These are phyloP conservation scores for Rhodosporidiobolus odoratus DNA, from an alignment of 768 basidiomycete species.

Conservation along the genomic window DNA sequence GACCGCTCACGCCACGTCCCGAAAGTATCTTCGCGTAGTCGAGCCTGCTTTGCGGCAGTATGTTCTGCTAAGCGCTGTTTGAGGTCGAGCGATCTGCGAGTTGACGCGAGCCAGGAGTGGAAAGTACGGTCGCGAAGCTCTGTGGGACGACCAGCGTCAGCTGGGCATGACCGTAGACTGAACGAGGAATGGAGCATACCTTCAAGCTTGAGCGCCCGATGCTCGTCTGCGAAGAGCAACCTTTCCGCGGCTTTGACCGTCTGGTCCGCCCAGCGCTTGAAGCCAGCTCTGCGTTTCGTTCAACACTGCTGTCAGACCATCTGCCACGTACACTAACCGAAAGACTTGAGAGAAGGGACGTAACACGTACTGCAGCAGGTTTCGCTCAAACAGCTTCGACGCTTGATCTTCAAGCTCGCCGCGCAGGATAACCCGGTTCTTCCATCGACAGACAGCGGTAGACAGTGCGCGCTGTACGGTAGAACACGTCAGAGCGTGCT, in stretches of 20 bases:
- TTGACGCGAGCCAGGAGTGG: slow-evolving; percentile 2
- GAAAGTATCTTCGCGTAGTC: background rate
- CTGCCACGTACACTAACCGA: background rate
- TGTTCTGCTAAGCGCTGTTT: background rate
- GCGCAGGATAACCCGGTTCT: slow-evolving; percentile 8
- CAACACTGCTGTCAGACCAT: rapidly evolving
- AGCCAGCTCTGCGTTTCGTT: background rate
- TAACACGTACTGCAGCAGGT: slow-evolving; percentile 6
- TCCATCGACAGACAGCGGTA: background rate
- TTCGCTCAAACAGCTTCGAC: background rate
- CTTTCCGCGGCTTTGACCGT: background rate
- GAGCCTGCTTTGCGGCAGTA: background rate
- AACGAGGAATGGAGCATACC: background rate
- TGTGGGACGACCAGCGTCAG: background rate
- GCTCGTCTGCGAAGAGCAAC: background rate
- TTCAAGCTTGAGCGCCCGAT: slow-evolving; percentile 14
- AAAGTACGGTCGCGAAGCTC: slow-evolving; percentile 19
- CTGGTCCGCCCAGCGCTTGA: background rate
- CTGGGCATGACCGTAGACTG: background rate
- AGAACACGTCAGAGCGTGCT: background rate
- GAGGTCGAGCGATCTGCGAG: background rate
- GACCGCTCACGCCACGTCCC: slow-evolving; percentile 7
- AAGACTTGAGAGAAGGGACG: background rate
- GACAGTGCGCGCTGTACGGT: background rate
- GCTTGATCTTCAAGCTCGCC: slow-evolving; percentile 15